Base-by-base conservation (phyloP, 1,139 yeast species). In the Kodamaea derodonti region DNA sequence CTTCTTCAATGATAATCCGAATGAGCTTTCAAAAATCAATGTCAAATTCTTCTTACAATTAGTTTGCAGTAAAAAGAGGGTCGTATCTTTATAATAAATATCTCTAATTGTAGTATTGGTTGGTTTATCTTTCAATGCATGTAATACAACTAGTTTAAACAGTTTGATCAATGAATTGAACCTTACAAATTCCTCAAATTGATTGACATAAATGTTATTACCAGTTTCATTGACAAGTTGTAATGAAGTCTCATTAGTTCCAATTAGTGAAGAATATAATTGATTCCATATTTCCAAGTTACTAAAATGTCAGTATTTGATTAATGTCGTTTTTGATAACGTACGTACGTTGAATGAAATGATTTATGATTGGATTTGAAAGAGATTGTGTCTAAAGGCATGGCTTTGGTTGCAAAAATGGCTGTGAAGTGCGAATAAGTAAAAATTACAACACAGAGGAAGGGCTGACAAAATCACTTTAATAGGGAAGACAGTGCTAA, bases 1-100 rank as follows among this genome's bases (percentile, higher is more conserved):
- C 2, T 33, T 15, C 17, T 44, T 51, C 10, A 52, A 35, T 1
- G 43, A 58, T 48, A 47, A 52, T 41, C 30, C 54, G 47, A 45
- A 57, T 30, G 52, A 63, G 31, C 6, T 45, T 51, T 39, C 65
- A 30, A 47, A 56, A 18, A 75, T 33, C 7, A 47, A 34, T 4
- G 62, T 67, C 1, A 84, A 45, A 2, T 67, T 47, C 0, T 47
- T 36, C 37, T 75, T 74, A 2, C 80, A 77, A 4, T 43, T 52
- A 1, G 43, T 14, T 48, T 84, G 92, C 15, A 38, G 38, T 24
- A 55, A 50, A 52, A 80, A 84, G 5, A 82, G 49, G 6, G 56
- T 61, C 1, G 80, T 85, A 48, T 83, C 83, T 38, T 70, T 72
- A 52, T 84, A 84, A 55, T 66, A 84, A 0, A 84, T 42, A 46